Percentiles rank a stretch among this genome's conserved stretches.
These are phyloP conservation scores for Pseudonectria foliicola DNA, from an alignment of 2,329 filamentous ascomycete species.

Conservation along the genomic window DNA sequence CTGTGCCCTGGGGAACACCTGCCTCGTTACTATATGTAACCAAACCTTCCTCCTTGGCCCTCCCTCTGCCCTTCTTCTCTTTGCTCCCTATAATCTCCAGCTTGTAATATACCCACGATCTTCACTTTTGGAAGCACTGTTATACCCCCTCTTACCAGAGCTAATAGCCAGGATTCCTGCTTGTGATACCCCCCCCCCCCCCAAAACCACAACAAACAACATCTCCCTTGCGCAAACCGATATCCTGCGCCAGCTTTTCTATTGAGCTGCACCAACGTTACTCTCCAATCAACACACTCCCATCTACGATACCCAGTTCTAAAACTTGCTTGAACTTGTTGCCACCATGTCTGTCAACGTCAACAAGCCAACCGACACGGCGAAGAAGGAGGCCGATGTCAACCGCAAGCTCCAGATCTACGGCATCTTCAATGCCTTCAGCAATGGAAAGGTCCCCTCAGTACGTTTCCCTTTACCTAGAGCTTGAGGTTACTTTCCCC, in stretches of 20 bases:
- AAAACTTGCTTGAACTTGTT: constrained; percentile 9
- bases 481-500: background rate
- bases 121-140: constrained; percentile 7
- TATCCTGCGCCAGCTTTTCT: constrained; percentile 3
- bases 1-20: too few relatives aligned
- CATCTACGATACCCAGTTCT: constrained; percentile 2
- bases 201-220: constrained; percentile 12
- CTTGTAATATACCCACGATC: constrained; percentile 10
- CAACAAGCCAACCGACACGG: constrained; percentile 66
- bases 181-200: constrained; percentile 26
- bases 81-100: constrained; percentile 9
- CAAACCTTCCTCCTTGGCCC: too few relatives aligned
- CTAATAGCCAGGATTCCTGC: constrained; percentile 14
- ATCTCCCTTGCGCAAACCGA: constrained; percentile 4
- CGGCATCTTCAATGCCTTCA: constrained; percentile 80
- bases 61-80: constrained; percentile 5
- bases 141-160: constrained; percentile 11
- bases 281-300: background rate
- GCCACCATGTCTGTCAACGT: constrained; percentile 41
- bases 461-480: constrained; percentile 47
- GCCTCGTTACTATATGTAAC: too few relatives aligned
- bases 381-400: constrained; percentile 77
- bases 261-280: too few relatives aligned
- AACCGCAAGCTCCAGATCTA: constrained; percentile 93
- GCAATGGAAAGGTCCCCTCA: constrained; percentile 83